Evolutionary conservation across 768 basidiomycete species (phyloP).

Genomic region (Gautieria morchelliformis): DNA sequence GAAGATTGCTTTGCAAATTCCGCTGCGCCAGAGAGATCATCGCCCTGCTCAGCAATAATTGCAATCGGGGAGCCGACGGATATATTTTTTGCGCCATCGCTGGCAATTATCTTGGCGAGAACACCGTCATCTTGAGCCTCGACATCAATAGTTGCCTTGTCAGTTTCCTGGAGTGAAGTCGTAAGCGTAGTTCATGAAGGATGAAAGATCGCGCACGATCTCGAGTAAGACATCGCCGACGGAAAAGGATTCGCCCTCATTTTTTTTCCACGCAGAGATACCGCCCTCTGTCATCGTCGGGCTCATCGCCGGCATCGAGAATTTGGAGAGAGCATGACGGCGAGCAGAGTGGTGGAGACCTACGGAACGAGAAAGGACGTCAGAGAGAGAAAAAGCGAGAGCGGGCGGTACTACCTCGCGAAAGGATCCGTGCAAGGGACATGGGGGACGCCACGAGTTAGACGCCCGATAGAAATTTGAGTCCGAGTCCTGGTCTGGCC

Average conservation of each 20-base stretch:
- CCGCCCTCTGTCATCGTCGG: constrained; percentile 96
- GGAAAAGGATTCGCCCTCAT: constrained; percentile 68
- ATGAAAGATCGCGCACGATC: constrained; percentile 49
- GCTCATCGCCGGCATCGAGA: constrained; percentile 95
- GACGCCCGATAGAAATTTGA: neutral
- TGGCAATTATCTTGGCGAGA: constrained; percentile 82
- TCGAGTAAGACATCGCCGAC: constrained; percentile 84
- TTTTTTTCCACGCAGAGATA: constrained; percentile 84
- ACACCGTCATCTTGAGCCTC: constrained; percentile 97
- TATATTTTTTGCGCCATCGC: constrained; percentile 76
- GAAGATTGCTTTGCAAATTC: constrained; percentile 21
- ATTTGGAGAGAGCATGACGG: constrained; percentile 56
- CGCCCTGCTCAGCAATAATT: constrained; percentile 90
- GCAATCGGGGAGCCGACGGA: constrained; percentile 86
- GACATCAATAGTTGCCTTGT: constrained; percentile 96
- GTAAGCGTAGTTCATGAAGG: neutral
- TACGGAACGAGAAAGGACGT: constrained; percentile 15
- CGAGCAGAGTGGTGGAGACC: constrained; percentile 44
- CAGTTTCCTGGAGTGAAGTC: constrained; percentile 62
- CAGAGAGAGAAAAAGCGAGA: neutral
- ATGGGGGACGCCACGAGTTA: neutral
- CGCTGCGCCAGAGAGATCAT: constrained; percentile 83
- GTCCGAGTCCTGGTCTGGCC: neutral
- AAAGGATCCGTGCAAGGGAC: constrained; percentile 6
- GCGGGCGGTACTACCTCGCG: neutral